These are phyloP conservation scores for Gossypium sturtianum DNA, from an alignment of 345 rosid species.

Conservation along the genomic window DNA sequence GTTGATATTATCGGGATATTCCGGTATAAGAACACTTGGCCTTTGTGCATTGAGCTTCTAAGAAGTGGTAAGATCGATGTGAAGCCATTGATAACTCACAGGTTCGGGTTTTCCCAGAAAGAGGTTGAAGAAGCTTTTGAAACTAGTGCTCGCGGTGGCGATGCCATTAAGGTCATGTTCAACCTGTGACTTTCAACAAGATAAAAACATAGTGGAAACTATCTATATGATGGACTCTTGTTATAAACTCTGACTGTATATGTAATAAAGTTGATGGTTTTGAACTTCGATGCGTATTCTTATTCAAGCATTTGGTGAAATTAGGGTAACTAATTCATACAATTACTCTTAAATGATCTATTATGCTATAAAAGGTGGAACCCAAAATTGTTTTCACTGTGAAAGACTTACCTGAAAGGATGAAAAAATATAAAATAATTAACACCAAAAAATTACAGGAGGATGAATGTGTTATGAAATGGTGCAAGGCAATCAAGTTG, in stretches of 20 bases:
- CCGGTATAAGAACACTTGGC: conserved; percentile 87
- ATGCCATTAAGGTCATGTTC: conserved; percentile 90
- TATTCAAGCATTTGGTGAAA: not conserved
- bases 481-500: conserved; percentile 20
- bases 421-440: too few relatives aligned
- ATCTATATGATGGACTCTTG: not conserved
- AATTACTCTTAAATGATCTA: too few relatives aligned
- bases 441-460: not conserved
- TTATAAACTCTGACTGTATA: not conserved
- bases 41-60: conserved; percentile 68
- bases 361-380: too few relatives aligned
- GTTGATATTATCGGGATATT: conserved; percentile 77
- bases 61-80: conserved; percentile 79
- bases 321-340: too few relatives aligned
- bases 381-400: too few relatives aligned
- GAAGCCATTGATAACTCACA: conserved; percentile 80
- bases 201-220: not conserved
- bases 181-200: conserved; percentile 34
- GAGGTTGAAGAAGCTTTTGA: conserved; percentile 84
- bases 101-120: conserved; percentile 78
- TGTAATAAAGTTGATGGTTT: not conserved
- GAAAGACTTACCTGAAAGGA: too few relatives aligned
- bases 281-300: not conserved
- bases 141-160: conserved; percentile 79
- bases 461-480: not conserved